Evolutionary conservation across 140 eudicot species (phyloP), one percentile per base, ranked within the genome.

Genomic region (Bidens hawaiensis): DNA sequence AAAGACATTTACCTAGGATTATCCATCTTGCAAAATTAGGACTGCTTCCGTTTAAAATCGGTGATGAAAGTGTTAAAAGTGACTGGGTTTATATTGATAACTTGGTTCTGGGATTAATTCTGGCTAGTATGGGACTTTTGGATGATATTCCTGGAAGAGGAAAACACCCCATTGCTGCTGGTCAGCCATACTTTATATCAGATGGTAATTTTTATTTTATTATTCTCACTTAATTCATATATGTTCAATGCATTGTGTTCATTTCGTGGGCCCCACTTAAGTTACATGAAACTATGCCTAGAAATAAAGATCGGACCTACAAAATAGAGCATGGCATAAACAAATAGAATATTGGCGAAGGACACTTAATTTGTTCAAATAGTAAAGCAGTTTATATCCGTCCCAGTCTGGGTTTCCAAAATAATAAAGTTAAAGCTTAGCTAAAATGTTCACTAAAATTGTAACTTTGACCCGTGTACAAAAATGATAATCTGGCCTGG

Each of bases 21-120:
- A 63, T 91, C 25, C 82, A 60, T 45, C 82, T 87, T n/a, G 89
- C 96, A 12, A 84, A 91, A 73, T 67, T 84, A 71, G 98, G 98
- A 34, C 75, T 91, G 48, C 52, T 87, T 9, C 81, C 76, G 0
- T 91, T 91, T 65, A 91, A 79, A 70, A 75, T 91, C 54, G 98
- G 98, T 4, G 79, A 70, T 16, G 38, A 74, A 28, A 78, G 57
- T 52, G 98, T 82, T 55, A 87, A 84, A 72, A 67, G 80, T 18
- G 99, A 91, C 64, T 87, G 99, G 99, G 84, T 91, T 49, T 91
- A 84, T 67, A 83, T 84, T 16, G 99, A 91, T 70, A 91, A 91
- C 69, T 81, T 91, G 70, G 96, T 91, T 16, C 75, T 91, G 43
- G 86, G 95, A 45, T 57, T 91, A 34, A 66, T 87, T 68, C 75